Percentiles rank a stretch among this genome's conserved stretches.
Evolutionary conservation across 768 basidiomycete species (phyloP).

Genomic region (Tricholoma flavovirens): DNA sequence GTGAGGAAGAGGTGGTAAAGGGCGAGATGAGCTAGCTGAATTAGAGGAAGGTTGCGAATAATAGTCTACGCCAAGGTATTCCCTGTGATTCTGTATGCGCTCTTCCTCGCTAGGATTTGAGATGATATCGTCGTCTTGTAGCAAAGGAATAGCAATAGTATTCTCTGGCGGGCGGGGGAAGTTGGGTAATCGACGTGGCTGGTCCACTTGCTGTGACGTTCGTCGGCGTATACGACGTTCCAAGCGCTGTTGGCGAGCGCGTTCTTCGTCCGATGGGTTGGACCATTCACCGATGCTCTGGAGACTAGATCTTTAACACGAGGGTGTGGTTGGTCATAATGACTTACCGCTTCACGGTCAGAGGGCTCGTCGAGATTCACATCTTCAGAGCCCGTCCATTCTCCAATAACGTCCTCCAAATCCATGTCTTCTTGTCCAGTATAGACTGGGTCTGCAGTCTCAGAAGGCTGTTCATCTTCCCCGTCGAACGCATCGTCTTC

Average conservation of each 20-base stretch:
- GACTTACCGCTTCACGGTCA: conserved; percentile 59
- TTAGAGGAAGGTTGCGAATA: conserved; percentile 42
- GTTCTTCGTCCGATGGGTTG: conserved; percentile 87
- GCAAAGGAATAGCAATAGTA: conserved; percentile 34
- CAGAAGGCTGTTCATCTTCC: conserved; percentile 11
- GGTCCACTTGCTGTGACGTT: conserved; percentile 45
- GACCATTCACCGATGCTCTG: conserved; percentile 88
- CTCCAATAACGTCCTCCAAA: conserved; percentile 45
- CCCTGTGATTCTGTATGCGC: conserved; percentile 25
- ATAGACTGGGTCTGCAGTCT: not conserved
- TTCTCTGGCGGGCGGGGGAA: conserved; percentile 74
- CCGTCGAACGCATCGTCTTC: conserved; percentile 29
- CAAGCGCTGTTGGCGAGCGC: conserved; percentile 61
- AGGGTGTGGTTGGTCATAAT: conserved; percentile 7
- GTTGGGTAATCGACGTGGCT: conserved; percentile 67
- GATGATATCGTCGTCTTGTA: conserved; percentile 57
- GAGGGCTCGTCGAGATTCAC: conserved; percentile 46
- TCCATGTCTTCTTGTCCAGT: conserved; percentile 19
- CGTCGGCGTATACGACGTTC: conserved; percentile 56
- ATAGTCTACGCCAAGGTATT: conserved; percentile 44
- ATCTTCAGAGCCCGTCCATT: conserved; percentile 86
- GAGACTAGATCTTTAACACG: conserved; percentile 8
- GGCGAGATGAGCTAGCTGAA: conserved; percentile 39
- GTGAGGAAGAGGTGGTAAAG: conserved; percentile 57
- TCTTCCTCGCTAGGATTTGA: conserved; percentile 87